phyloP scores from a whole-genome alignment of 2,329 filamentous ascomycete genomes.

The Botryotinia globosa region DNA sequence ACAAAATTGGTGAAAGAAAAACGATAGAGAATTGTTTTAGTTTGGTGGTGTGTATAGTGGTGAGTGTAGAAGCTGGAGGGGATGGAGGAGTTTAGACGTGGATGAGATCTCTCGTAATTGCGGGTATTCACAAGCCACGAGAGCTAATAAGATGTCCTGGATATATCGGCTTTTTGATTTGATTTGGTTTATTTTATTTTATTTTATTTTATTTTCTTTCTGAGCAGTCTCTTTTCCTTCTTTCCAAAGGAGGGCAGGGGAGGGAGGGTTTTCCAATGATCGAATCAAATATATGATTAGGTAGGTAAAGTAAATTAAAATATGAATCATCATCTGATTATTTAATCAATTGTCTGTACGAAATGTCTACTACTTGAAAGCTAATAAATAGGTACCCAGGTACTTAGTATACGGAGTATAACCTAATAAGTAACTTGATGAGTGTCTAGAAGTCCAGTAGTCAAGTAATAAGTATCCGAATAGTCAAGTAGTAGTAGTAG shows the following conservation, averaged over 20 bases:
- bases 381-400: not conserved
- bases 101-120: conserved; percentile 15
- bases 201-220: not conserved
- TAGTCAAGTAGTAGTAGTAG: not conserved
- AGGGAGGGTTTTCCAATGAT: not conserved
- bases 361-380: not conserved
- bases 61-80: not conserved
- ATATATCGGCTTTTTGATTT: not conserved
- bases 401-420: not conserved
- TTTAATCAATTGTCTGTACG: not conserved
- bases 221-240: not conserved
- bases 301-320: not conserved
- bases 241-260: not conserved
- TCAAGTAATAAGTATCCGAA: not conserved
- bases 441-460: not conserved
- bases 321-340: not conserved
- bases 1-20: not conserved
- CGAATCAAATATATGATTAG: not conserved
- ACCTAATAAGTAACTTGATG: not conserved
- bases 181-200: not conserved
- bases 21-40: conserved; percentile 3
- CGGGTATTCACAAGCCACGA: conserved; percentile 1
- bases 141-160: not conserved
- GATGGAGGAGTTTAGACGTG: conserved; percentile 1
- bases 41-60: not conserved